Conservation (phyloP, 169 alveolate genomes). For the Plasmodium reichenowi region DNA sequence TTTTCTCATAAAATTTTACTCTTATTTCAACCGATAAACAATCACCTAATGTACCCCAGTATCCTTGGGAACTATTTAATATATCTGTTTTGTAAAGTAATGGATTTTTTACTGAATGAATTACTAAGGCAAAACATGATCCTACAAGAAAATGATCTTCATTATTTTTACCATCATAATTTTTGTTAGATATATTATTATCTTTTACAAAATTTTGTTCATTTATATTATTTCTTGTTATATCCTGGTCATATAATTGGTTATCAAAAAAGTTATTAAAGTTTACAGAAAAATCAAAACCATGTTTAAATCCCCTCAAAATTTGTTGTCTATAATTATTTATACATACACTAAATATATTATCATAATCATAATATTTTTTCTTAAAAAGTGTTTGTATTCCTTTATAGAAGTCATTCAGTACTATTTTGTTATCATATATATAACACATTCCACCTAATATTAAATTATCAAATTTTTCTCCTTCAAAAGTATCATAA, state of each 20-base stretch:
- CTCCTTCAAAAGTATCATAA: constrained; percentile 73
- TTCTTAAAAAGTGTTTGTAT: constrained; percentile 56
- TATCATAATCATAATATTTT: constrained; percentile 74
- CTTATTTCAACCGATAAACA: constrained; percentile 75
- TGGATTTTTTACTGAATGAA: constrained; percentile 74
- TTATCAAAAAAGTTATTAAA: constrained; percentile 77
- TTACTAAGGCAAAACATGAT: constrained; percentile 69
- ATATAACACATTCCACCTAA: constrained; percentile 77
- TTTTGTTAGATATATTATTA: not conserved
- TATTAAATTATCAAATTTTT: constrained; percentile 61
- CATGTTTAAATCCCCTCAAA: constrained; percentile 75
- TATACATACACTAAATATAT: constrained; percentile 67
- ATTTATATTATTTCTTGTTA: not conserved
- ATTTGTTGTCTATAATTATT: constrained; percentile 77
- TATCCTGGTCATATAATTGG: constrained; percentile 2
- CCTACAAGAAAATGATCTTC: constrained; percentile 67
- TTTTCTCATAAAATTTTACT: constrained; percentile 73
- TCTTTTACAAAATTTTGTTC: not conserved
- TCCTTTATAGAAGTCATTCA: constrained; percentile 72
- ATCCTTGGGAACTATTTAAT: constrained; percentile 43
- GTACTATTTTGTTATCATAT: constrained; percentile 58
- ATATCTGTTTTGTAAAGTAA: constrained; percentile 70
- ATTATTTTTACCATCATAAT: not conserved
- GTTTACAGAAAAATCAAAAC: constrained; percentile 75
- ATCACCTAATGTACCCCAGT: constrained; percentile 76